Evolutionary conservation across 225 moss, liverwort and hornwort species (phyloP).

Genomic region (Physcomitrellopsis africana): DNA sequence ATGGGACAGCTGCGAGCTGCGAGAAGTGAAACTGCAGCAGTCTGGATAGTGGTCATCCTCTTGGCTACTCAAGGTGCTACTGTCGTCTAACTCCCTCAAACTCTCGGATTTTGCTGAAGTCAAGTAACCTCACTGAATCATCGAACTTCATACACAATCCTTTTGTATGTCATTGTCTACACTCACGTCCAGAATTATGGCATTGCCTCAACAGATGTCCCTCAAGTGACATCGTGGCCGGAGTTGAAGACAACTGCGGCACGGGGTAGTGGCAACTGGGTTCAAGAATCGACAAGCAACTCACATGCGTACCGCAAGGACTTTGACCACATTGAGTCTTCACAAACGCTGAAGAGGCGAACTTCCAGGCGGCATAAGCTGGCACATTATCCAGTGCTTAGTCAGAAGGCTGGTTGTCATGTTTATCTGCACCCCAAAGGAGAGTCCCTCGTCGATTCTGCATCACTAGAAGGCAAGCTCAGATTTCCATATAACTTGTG

Average conservation of each 20-base stretch:
- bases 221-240: background rate
- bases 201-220: background rate
- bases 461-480: background rate
- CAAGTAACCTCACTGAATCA: background rate
- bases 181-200: background rate
- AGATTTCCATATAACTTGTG: background rate
- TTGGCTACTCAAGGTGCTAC: background rate
- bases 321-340: background rate
- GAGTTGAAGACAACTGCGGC: background rate
- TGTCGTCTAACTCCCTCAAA: background rate
- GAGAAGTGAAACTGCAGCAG: background rate
- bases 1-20: background rate
- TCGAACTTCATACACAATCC: background rate
- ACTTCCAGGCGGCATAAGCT: background rate
- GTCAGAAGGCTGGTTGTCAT: constrained; percentile 39
- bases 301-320: constrained; percentile 7
- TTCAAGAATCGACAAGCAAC: constrained; percentile 6
- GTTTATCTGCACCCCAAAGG: constrained; percentile 8
- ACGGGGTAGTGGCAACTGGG: constrained; percentile 15
- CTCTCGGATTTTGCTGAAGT: background rate
- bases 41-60: background rate
- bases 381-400: constrained; percentile 26
- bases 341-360: background rate
- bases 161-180: background rate
- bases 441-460: background rate